Evolutionary conservation across 768 basidiomycete species (phyloP).

Genomic region (Kwoniella dendrophila): DNA sequence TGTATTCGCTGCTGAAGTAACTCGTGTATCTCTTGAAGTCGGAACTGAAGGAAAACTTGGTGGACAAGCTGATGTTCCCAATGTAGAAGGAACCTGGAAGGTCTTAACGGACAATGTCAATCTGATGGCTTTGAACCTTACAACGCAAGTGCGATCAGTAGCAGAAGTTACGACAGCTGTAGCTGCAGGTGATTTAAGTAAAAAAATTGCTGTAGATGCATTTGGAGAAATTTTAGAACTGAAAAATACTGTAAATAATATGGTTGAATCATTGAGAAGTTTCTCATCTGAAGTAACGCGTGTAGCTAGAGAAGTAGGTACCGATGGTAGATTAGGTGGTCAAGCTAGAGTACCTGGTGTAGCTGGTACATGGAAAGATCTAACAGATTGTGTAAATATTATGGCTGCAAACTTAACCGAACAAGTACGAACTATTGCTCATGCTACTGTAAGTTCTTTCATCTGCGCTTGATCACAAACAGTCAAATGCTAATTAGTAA

Average conservation of each 20-base stretch:
- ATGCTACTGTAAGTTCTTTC: constrained; percentile 71
- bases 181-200: constrained; percentile 78
- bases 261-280: constrained; percentile 86
- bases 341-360: constrained; percentile 54
- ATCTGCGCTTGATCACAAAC: neutral
- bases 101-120: constrained; percentile 85
- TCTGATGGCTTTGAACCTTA: constrained; percentile 57
- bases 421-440: constrained; percentile 74
- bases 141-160: constrained; percentile 57
- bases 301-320: constrained; percentile 86
- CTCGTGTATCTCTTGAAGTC: constrained; percentile 79
- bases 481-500: too few relatives aligned
- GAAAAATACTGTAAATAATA: constrained; percentile 79
- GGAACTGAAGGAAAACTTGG: constrained; percentile 86
- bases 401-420: constrained; percentile 90
- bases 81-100: constrained; percentile 72
- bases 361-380: constrained; percentile 54
- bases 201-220: constrained; percentile 84
- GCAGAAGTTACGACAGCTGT: constrained; percentile 60
- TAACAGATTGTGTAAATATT: constrained; percentile 66
- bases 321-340: constrained; percentile 63
- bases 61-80: constrained; percentile 82
- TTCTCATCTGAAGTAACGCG: constrained; percentile 72
- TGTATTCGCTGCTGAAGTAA: constrained; percentile 59
- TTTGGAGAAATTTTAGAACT: constrained; percentile 74